phyloP scores from a whole-genome alignment of 371 early-diverging fungal genomes.

The Fennellomyces sp. region DNA sequence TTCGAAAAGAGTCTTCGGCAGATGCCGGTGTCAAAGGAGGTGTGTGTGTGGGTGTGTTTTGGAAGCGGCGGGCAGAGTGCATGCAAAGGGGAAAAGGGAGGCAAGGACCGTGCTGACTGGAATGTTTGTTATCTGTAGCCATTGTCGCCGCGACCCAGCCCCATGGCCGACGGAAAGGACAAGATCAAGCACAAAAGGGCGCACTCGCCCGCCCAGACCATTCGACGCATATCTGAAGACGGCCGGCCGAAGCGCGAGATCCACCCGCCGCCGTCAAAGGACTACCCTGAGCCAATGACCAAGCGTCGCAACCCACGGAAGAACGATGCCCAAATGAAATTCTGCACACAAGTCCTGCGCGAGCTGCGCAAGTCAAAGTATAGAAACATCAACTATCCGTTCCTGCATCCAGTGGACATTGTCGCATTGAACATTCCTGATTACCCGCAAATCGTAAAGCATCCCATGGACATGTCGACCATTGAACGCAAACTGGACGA shows the following conservation, averaged over 20 bases:
- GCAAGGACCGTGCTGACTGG: background rate
- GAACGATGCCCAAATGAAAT: slow-evolving; percentile 68
- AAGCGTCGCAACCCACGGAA: slow-evolving; percentile 53
- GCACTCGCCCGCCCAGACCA: slow-evolving; percentile 10
- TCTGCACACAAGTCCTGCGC: slow-evolving; percentile 68
- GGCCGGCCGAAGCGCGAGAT: slow-evolving; percentile 73
- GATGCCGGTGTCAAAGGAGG: slow-evolving; percentile 60
- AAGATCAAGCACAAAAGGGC: slow-evolving; percentile 14
- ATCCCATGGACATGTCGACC: slow-evolving; percentile 98
- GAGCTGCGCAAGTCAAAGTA: slow-evolving; percentile 83
- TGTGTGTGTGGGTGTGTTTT: slow-evolving; percentile 1
- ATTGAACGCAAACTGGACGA: slow-evolving; percentile 85
- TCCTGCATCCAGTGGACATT: slow-evolving; percentile 93
- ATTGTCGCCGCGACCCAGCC: slow-evolving; percentile 14
- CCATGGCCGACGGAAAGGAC: slow-evolving; percentile 16
- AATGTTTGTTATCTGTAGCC: slow-evolving; percentile 5
- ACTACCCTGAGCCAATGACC: slow-evolving; percentile 46
- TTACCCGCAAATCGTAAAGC: slow-evolving; percentile 91
- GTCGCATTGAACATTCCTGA: slow-evolving; percentile 91
- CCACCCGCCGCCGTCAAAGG: slow-evolving; percentile 69
- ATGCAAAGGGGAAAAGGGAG: background rate
- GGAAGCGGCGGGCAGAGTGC: too few species aligned
- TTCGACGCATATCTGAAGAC: slow-evolving; percentile 46
- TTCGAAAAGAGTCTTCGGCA: slow-evolving; percentile 74
- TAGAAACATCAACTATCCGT: slow-evolving; percentile 75